phyloP scores from a whole-genome alignment of 768 basidiomycete species.

The Termitomyces sp. region DNA sequence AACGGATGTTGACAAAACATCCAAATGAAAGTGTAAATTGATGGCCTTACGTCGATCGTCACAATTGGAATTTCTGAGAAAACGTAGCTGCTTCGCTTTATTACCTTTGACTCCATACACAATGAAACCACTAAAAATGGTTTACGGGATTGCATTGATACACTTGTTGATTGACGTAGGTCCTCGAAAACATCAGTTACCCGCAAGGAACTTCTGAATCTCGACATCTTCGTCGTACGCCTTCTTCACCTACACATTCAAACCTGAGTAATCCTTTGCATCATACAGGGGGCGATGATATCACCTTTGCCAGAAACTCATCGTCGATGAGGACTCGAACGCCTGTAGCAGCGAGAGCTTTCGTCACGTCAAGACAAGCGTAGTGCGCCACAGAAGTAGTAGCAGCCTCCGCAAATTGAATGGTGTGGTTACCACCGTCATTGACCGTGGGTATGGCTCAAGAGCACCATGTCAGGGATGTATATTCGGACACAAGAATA shows the following conservation, averaged over 20 bases:
- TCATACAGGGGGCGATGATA: neutral
- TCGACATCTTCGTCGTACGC: constrained; percentile 44
- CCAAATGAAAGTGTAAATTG: neutral
- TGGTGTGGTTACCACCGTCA: constrained; percentile 78
- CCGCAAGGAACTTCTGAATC: constrained; percentile 5
- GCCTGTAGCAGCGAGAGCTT: constrained; percentile 68
- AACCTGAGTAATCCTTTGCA: neutral
- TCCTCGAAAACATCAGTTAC: neutral
- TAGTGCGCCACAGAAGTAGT: constrained; percentile 58
- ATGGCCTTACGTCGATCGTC: neutral
- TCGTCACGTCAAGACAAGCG: constrained; percentile 63
- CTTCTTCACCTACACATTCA: constrained; percentile 37
- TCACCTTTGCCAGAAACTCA: constrained; percentile 40
- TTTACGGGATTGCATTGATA: neutral
- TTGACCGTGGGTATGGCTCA: constrained; percentile 72
- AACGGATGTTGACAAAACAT: no score
- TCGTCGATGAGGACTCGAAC: constrained; percentile 69
- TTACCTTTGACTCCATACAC: neutral
- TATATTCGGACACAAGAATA: neutral
- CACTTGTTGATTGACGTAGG: neutral
- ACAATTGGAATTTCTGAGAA: neutral
- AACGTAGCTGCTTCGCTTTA: neutral
- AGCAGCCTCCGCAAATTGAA: constrained; percentile 62
- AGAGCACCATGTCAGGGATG: neutral
- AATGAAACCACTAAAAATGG: neutral